These are phyloP conservation scores for Alternaria triticimaculans DNA, from an alignment of 2,329 filamentous ascomycete species.

Conservation along the genomic window DNA sequence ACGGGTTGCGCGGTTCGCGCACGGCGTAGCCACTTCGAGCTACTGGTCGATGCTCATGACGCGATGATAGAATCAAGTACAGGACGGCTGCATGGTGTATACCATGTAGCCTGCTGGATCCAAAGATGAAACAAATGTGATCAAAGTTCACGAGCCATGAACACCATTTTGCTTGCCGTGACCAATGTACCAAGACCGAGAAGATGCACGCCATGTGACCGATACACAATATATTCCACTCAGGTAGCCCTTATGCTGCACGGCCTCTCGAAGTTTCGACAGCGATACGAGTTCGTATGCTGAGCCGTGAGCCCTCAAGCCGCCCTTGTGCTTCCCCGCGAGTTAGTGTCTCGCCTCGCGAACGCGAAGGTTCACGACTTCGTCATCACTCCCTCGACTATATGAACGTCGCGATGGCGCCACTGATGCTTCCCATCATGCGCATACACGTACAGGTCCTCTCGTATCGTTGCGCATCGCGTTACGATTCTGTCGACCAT, in stretches of 20 bases:
- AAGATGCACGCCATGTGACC: background rate
- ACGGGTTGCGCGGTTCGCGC: slow-evolving; percentile 38
- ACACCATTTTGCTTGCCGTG: background rate
- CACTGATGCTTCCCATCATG: slow-evolving; percentile 5
- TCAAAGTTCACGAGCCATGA: background rate
- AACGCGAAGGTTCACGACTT: slow-evolving; percentile 25
- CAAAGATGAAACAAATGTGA: slow-evolving; percentile 11
- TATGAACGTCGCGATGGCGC: slow-evolving; percentile 23
- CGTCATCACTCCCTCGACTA: slow-evolving; percentile 25
- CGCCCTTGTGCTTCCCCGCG: slow-evolving; percentile 22
- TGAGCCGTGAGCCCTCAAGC: slow-evolving; percentile 9
- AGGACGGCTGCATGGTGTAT: slow-evolving; percentile 4
- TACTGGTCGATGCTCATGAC: slow-evolving; percentile 9
- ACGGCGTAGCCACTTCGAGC: slow-evolving; percentile 7
- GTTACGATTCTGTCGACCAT: slow-evolving; percentile 21
- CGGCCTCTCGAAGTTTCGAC: slow-evolving; percentile 6
- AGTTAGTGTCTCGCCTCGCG: slow-evolving; percentile 20
- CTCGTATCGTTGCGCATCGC: background rate
- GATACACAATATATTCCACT: background rate
- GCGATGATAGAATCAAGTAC: slow-evolving; percentile 11
- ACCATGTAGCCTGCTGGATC: slow-evolving; percentile 1
- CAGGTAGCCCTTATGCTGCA: background rate
- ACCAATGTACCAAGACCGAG: background rate
- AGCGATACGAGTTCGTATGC: slow-evolving; percentile 12
- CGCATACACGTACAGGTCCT: background rate